phyloP scores from a whole-genome alignment of 148 eudicot genomes.

The Mesembryanthemum crystallinum region DNA sequence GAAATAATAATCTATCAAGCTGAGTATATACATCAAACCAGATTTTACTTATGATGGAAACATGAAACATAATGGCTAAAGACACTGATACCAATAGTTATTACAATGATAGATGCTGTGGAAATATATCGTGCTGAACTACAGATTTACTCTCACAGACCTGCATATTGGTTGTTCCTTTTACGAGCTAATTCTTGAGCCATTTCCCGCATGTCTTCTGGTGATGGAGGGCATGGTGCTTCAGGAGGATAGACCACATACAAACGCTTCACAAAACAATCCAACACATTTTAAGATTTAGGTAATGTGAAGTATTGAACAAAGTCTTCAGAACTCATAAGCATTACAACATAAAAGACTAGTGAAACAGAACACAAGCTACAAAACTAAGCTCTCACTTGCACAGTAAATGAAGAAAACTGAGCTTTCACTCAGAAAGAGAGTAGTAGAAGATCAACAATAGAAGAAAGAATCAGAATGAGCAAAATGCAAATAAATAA shows the following conservation, averaged over 20 bases:
- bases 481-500: too few species aligned
- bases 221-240: constrained; percentile 80
- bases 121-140: too few species aligned
- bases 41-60: too few species aligned
- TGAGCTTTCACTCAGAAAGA: too few species aligned
- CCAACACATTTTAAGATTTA: neutral
- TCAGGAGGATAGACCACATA: constrained; percentile 93
- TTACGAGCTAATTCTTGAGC: constrained; percentile 84
- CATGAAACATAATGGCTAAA: too few species aligned
- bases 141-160: neutral
- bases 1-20: too few species aligned
- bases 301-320: neutral
- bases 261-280: constrained; percentile 44
- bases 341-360: neutral
- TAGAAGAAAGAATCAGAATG: too few species aligned
- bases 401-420: too few species aligned
- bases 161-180: constrained; percentile 35
- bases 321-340: neutral
- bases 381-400: too few species aligned
- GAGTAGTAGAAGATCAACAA: too few species aligned
- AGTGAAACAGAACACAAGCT: neutral
- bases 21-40: too few species aligned
- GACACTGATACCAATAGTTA: neutral
- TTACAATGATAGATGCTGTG: neutral
- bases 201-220: constrained; percentile 91